Conservation (phyloP, 306 rosid genomes). For the Myrica gale region DNA sequence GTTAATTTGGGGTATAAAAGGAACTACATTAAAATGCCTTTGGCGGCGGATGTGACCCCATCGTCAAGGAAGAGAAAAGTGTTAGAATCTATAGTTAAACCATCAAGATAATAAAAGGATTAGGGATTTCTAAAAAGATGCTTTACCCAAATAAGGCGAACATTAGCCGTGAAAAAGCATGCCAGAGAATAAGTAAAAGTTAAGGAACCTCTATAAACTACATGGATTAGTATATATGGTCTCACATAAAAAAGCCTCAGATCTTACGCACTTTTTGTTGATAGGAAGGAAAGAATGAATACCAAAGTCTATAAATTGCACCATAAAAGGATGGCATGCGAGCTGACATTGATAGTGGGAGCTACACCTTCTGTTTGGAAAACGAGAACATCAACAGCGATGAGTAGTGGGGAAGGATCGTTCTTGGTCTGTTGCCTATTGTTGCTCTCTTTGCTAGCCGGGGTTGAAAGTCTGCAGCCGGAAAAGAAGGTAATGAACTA, state of each 20-base stretch:
- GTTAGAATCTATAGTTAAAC: conserved; percentile 28
- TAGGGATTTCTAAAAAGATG: conserved; percentile 30
- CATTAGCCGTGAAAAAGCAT: conserved; percentile 7
- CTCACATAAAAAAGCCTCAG: conserved; percentile 8
- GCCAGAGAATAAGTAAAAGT: conserved; percentile 34
- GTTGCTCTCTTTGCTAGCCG: conserved; percentile 34
- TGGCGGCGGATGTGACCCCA: not conserved
- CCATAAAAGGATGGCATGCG: too few species aligned
- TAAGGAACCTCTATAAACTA: conserved; percentile 31
- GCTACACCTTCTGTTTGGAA: not conserved
- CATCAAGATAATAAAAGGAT: conserved; percentile 16
- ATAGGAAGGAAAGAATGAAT: conserved; percentile 54
- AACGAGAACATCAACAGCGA: conserved; percentile 13
- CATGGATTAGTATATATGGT: not conserved
- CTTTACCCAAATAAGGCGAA: conserved; percentile 37
- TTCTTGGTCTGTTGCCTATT: conserved; percentile 29
- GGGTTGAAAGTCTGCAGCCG: conserved; percentile 42
- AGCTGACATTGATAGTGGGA: too few species aligned
- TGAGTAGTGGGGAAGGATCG: conserved; percentile 16
- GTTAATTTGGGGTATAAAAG: too few species aligned
- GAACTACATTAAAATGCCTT: too few species aligned
- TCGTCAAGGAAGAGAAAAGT: conserved; percentile 7
- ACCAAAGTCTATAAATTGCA: not conserved
- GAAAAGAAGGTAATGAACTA: conserved; percentile 37
- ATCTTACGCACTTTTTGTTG: conserved; percentile 40